Conservation (phyloP, 2,329 filamentous ascomycete species). For the Cercospora berteroae region DNA sequence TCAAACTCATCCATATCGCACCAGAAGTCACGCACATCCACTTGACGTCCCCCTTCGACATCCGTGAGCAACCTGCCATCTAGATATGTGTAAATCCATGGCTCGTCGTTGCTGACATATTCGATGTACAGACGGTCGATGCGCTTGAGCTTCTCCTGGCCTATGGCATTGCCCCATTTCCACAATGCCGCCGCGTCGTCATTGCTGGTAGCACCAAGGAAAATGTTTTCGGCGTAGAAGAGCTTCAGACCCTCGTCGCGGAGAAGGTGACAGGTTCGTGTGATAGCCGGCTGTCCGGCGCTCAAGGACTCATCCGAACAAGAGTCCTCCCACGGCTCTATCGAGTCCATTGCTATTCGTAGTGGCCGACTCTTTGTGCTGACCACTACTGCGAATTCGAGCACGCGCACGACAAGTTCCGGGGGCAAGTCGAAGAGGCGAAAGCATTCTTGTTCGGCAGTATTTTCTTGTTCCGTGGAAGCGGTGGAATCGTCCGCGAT, state of each 20-base stretch:
- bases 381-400: background rate
- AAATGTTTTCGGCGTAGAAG: background rate
- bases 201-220: background rate
- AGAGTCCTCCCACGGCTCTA: too few relatives aligned
- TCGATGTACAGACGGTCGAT: background rate
- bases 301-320: too few relatives aligned
- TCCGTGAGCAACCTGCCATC: too few relatives aligned
- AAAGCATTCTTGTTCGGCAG: background rate
- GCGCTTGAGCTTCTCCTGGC: background rate
- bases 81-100: too few relatives aligned
- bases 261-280: background rate
- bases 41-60: too few relatives aligned
- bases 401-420: background rate
- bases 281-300: slow-evolving; percentile 1
- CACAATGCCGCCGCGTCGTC: background rate
- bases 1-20: too few relatives aligned
- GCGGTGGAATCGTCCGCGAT: background rate
- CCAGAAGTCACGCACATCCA: too few relatives aligned
- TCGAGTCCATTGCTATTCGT: too few relatives aligned
- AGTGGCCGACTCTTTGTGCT: background rate
- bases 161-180: background rate
- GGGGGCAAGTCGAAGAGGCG: background rate
- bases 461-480: background rate
- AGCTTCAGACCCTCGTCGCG: background rate
- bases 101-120: too few relatives aligned